Conservation (phyloP, 2,329 filamentous ascomycete genomes). For the Colletotrichum cordylinicola region DNA sequence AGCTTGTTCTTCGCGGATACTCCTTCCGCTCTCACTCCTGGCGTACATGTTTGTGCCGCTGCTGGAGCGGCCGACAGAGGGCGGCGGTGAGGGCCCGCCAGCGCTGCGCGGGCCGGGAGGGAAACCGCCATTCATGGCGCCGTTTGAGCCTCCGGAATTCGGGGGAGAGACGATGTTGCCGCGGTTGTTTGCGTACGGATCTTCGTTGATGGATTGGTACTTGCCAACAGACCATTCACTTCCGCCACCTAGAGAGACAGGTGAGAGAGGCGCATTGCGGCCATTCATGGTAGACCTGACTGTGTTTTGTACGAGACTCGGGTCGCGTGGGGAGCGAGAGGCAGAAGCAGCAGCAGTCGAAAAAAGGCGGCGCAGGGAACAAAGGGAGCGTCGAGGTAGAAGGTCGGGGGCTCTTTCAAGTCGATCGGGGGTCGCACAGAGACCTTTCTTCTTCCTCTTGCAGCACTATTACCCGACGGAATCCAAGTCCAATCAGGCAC, state of each 20-base stretch:
- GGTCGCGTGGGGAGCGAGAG: slow-evolving; percentile 25
- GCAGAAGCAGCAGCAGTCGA: slow-evolving; percentile 26
- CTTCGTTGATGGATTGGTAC: slow-evolving; percentile 64
- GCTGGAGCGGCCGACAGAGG: slow-evolving; percentile 85
- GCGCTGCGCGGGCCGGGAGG: slow-evolving; percentile 60
- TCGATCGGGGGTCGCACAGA: neutral
- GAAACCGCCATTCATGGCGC: slow-evolving; percentile 63
- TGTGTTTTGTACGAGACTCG: neutral
- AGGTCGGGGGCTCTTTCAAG: neutral
- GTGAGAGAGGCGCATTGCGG: slow-evolving; percentile 79
- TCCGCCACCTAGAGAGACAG: slow-evolving; percentile 81
- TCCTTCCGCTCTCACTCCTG: slow-evolving; percentile 69
- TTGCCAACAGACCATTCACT: slow-evolving; percentile 82
- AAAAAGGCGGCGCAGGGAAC: slow-evolving; percentile 13
- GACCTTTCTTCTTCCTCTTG: slow-evolving; percentile 1
- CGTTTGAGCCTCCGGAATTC: slow-evolving; percentile 67
- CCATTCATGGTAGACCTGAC: slow-evolving; percentile 65
- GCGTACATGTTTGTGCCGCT: slow-evolving; percentile 76
- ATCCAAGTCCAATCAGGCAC: slow-evolving; percentile 11
- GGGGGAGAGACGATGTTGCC: slow-evolving; percentile 72
- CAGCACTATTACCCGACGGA: neutral
- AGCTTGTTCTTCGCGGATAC: slow-evolving; percentile 63
- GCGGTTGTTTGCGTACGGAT: slow-evolving; percentile 58
- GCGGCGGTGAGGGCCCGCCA: slow-evolving; percentile 81
- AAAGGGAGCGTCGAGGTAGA: slow-evolving; percentile 14